phyloP scores from a whole-genome alignment of 441 rosid genomes.

The Flueggea neowawraea region DNA sequence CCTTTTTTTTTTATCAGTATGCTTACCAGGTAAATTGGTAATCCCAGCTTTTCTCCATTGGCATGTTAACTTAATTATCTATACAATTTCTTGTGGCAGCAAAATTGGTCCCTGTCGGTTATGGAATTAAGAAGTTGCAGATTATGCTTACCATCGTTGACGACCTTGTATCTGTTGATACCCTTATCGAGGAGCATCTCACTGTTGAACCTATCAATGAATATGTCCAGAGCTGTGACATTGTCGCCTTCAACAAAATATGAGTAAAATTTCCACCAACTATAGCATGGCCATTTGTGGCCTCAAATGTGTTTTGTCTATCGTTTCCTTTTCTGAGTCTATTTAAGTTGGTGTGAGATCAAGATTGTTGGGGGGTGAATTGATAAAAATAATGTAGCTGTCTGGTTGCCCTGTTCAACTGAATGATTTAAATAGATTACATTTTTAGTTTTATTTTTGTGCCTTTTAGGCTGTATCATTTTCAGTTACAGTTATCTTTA shows the following conservation, averaged over 20 bases:
- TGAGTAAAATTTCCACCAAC: slow-evolving; percentile 16
- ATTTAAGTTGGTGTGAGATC: too few relatives aligned
- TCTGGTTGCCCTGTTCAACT: too few relatives aligned
- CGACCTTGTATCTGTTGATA: slow-evolving; percentile 84
- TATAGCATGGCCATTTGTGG: background rate
- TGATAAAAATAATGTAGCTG: too few relatives aligned
- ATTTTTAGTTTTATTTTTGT: too few relatives aligned
- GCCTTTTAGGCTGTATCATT: too few relatives aligned
- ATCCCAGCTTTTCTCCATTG: background rate
- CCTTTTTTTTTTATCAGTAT: background rate
- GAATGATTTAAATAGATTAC: too few relatives aligned
- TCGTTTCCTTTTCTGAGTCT: too few relatives aligned
- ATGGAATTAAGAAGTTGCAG: slow-evolving; percentile 89
- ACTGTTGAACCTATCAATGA: slow-evolving; percentile 72
- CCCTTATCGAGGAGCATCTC: slow-evolving; percentile 64
- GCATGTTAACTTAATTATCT: background rate
- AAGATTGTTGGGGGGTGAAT: too few relatives aligned
- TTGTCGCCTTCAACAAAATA: slow-evolving; percentile 93
- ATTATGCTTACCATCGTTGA: slow-evolving; percentile 93
- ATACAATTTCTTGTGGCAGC: slow-evolving; percentile 36
- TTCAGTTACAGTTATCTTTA: too few relatives aligned
- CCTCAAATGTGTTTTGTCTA: too few relatives aligned
- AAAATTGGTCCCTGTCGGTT: slow-evolving; percentile 86
- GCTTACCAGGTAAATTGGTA: background rate
- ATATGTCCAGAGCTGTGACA: slow-evolving; percentile 91